A percentile compares a stretch with the other conserved stretches of the same genome.
phyloP scores from a whole-genome alignment of 257 asterid genomes.

The Solanum clarkiae region DNA sequence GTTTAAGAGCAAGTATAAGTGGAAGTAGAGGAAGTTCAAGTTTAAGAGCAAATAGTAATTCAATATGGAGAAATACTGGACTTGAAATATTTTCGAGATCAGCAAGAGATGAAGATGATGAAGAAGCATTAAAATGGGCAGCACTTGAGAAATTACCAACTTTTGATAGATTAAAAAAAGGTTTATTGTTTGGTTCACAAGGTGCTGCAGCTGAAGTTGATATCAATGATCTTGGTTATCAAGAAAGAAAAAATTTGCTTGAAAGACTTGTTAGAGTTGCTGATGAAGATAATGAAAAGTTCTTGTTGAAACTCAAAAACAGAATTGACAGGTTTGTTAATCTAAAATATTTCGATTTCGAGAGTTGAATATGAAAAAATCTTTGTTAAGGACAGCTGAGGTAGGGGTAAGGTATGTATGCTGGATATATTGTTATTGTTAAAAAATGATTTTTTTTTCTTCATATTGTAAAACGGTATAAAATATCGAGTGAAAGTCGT shows the following conservation, averaged over 20 bases:
- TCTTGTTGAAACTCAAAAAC: slow-evolving; percentile 41
- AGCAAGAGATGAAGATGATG: slow-evolving; percentile 50
- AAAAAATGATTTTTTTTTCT: too few species aligned
- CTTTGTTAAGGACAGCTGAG: too few species aligned
- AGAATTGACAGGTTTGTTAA: slow-evolving; percentile 46
- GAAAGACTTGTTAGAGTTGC: slow-evolving; percentile 38
- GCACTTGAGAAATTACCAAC: slow-evolving; percentile 60
- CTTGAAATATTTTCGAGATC: slow-evolving; percentile 40
- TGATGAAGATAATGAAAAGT: slow-evolving; percentile 52
- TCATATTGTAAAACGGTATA: too few species aligned
- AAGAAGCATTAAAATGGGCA: slow-evolving; percentile 67
- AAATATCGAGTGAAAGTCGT: too few species aligned
- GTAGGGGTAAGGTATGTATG: too few species aligned
- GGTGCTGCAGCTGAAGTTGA: slow-evolving; percentile 44
- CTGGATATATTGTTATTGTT: too few species aligned
- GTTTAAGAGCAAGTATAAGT: slow-evolving; percentile 14
- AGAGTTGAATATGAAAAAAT: not conserved
- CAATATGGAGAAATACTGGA: slow-evolving; percentile 42
- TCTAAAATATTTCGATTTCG: not conserved
- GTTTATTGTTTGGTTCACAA: slow-evolving; percentile 40
- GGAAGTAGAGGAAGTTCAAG: slow-evolving; percentile 7
- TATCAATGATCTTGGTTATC: slow-evolving; percentile 28
- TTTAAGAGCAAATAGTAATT: slow-evolving; percentile 26
- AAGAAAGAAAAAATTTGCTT: slow-evolving; percentile 27
- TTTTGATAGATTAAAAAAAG: slow-evolving; percentile 53